Conservation (phyloP, 306 rosid genomes). For the Crataegus laevigata region DNA sequence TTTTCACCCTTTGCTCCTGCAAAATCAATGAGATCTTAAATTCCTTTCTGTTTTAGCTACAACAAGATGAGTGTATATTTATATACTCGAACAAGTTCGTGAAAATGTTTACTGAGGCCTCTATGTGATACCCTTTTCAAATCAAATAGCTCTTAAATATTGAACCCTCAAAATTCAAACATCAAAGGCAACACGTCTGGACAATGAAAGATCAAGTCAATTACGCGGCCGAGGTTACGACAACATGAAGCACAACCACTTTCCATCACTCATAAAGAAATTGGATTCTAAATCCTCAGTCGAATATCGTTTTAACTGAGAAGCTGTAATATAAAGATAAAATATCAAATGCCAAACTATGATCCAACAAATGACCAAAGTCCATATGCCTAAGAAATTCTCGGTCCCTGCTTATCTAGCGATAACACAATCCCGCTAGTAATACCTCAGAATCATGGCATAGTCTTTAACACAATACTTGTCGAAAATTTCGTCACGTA, state of each 20-base stretch:
- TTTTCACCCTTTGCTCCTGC: not conserved
- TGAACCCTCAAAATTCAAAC: not conserved
- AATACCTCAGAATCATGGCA: not conserved
- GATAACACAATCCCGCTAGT: not conserved
- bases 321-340: not conserved
- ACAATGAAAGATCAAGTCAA: not conserved
- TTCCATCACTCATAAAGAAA: not conserved
- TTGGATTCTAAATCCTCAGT: not conserved
- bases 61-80: not conserved
- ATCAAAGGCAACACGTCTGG: not conserved
- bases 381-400: not conserved
- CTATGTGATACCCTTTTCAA: not conserved
- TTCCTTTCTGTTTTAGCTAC: not conserved
- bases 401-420: not conserved
- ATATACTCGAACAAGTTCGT: not conserved
- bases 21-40: conserved; percentile 4
- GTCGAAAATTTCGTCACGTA: not conserved
- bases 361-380: not conserved
- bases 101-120: not conserved
- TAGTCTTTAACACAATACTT: not conserved
- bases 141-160: not conserved
- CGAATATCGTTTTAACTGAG: not conserved
- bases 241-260: not conserved
- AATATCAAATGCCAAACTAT: not conserved
- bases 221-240: not conserved